phyloP scores from a whole-genome alignment of 768 basidiomycete genomes.

The Leccinum uliginosum region DNA sequence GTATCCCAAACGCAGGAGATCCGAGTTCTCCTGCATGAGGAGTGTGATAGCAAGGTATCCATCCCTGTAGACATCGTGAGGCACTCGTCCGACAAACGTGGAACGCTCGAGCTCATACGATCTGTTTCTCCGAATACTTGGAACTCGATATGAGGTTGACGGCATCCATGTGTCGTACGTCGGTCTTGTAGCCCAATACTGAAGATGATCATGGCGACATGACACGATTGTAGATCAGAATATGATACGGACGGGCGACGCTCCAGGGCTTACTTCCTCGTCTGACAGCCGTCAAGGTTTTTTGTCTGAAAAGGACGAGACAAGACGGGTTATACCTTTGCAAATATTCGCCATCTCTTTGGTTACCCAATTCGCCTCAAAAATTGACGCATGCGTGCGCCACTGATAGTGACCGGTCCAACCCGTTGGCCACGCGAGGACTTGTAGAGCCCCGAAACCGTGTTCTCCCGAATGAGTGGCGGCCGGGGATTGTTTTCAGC shows the following conservation, averaged over 20 bases:
- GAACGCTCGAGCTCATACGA: conserved; percentile 52
- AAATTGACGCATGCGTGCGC: too few species aligned
- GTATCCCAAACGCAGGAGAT: conserved; percentile 90
- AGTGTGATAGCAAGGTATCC: conserved; percentile 97
- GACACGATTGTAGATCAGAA: conserved; percentile 12
- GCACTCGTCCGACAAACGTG: not conserved
- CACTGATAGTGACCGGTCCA: too few species aligned
- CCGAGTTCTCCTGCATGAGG: conserved; percentile 98
- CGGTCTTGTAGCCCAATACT: conserved; percentile 99
- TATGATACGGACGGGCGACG: conserved; percentile 7
- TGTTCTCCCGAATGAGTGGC: conserved; percentile 68
- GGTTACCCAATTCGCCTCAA: too few species aligned
- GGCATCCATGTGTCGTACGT: conserved; percentile 99
- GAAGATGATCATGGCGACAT: conserved; percentile 98
- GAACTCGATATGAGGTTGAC: conserved; percentile 94
- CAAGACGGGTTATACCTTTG: conserved; percentile 54
- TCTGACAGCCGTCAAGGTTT: conserved; percentile 87
- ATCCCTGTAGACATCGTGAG: conserved; percentile 57
- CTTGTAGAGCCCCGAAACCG: conserved; percentile 60
- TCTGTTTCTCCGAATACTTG: conserved; percentile 99
- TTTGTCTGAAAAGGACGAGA: conserved; percentile 49
- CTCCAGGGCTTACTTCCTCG: conserved; percentile 67
- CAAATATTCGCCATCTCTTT: conserved; percentile 99
- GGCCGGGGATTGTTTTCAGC: conserved; percentile 60
- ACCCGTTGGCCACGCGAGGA: too few species aligned